Base-by-base conservation (phyloP, 306 rosid species). In the Quercus parvula region DNA sequence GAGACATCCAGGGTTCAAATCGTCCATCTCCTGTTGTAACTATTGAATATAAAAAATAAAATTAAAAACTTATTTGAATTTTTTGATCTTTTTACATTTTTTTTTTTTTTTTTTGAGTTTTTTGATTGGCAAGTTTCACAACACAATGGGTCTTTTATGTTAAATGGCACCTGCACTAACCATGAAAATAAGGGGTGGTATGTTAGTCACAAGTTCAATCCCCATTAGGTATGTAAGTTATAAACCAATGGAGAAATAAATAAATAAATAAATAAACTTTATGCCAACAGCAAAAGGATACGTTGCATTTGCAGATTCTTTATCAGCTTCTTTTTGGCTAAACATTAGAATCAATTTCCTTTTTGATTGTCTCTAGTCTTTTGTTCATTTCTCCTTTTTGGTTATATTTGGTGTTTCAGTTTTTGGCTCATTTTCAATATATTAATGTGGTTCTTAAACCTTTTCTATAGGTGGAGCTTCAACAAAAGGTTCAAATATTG, bases 401-500 rank as follows among this genome's bases (percentile, higher is more conserved):
- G 12, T 20, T 44, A 59, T 35, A 56, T 18, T 18, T 67, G 58
- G 19, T 72, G 13, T 82, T 27, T 18, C 70, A 19, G 72, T 59
- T 55, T 57, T 46, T 19, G 28, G 30, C 51, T 35, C 28, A 24
- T 30, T 19, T 73, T 46, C 64, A 56, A 69, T 22, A 66, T 84
- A 41, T 70, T 63, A 58, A 79, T 52, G 35, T 74, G 81, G 31
- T 66, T 83, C 69, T 77, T 27, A 22, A 57, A 49, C 72, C 70
- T 82, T 83, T 69, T 49, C 54, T 74, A 64, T 51, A 94, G 97
- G 97, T 78, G 81, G 98, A 92, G 86, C 83, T 92, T 73, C 96
- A 94, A 86, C 84, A 82, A 70, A 92, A 55, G 88, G 96, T 85
- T 19, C 83, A 84, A 70, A 75, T 82, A 62, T 76, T 94, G 97